Base-by-base conservation (phyloP, 345 rosid species). In the Hypericum androsaemum region DNA sequence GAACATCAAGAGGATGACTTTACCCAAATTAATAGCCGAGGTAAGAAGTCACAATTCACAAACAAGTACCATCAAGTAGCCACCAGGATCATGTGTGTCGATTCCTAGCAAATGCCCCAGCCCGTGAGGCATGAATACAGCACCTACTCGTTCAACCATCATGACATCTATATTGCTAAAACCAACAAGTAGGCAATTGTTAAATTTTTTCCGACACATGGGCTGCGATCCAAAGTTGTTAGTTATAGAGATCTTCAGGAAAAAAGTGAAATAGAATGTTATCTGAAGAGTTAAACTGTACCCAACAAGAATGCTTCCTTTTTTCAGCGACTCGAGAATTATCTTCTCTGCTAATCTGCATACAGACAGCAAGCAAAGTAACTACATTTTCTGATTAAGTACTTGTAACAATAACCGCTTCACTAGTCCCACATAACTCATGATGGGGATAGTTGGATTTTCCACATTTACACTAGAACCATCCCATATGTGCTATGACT, bases 51-150 rank as follows among this genome's bases (percentile, higher is more conserved):
- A 14, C 28, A 58, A 36, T 37, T 3, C 39, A 39, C 28, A 37
- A 57, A 61, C 22, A 56, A 37, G 22, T 64, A 84, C 98, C 88
- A 75, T 70, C 0, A 73, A 71, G 59, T 78, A 89, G 72, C 96
- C 96, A 38, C 97, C 96, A 5, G 90, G 83, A 69, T 89, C 97
- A 60, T 86, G 96, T 59, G 97, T 86, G 70, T 89, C 97, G 35
- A 89, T 77, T 49, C 97, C 97, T 74, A 89, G 59, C 52, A 89
- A 68, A 71, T 89, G 96, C 57, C 97, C 97, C 61, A 86, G 74
- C 58, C 96, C 97, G 74, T 86, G 96, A 61, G 97, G 90, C 97
- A 89, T 86, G 78, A 86, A 89, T 17, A 76, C 78, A 61, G 98
- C 94, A 42, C 94, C 98, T 46, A 86, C 43, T 36, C 81, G 77